Conservation (phyloP, 2,329 filamentous ascomycete species). For the Harringtonia aguacate region DNA sequence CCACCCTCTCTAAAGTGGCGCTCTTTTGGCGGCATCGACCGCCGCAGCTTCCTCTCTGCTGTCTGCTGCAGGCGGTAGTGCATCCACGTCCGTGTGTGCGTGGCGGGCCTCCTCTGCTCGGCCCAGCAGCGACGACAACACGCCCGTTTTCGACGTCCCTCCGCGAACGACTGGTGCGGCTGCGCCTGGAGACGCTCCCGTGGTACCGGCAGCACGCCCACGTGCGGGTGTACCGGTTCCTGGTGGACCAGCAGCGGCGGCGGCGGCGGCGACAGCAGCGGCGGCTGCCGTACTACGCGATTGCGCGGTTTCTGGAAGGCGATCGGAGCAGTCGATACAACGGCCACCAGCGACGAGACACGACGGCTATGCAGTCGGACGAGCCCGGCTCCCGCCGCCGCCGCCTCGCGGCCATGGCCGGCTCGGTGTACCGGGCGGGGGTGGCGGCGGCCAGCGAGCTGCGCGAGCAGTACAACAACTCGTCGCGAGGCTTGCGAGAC, state of each 20-base stretch:
- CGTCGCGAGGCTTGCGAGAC: constrained; percentile 21
- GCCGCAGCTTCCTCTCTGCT: constrained; percentile 44
- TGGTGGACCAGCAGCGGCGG: constrained; percentile 59
- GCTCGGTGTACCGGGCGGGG: constrained; percentile 44
- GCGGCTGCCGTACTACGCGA: constrained; percentile 27
- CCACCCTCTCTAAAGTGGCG: background rate
- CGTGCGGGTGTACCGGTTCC: constrained; percentile 63
- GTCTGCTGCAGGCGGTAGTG: too few relatives aligned
- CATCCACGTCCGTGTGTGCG: too few relatives aligned
- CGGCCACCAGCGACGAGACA: too few relatives aligned
- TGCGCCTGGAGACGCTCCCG: constrained; percentile 68
- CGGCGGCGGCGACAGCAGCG: constrained; percentile 38
- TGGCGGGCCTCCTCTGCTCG: too few relatives aligned
- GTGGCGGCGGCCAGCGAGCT: constrained; percentile 48
- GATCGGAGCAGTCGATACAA: constrained; percentile 12
- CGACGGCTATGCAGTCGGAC: too few relatives aligned
- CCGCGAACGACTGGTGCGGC: constrained; percentile 53
- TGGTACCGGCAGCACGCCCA: constrained; percentile 60
- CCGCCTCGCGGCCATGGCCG: constrained; percentile 60
- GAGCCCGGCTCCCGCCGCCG: constrained; percentile 65
- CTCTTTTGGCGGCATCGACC: constrained; percentile 14
- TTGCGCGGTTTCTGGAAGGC: too few relatives aligned
- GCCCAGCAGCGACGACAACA: too few relatives aligned
- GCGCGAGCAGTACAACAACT: constrained; percentile 47
- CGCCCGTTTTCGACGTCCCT: too few relatives aligned